phyloP scores from a whole-genome alignment of 495 filamentous ascomycete species.

The Podospora comata region DNA sequence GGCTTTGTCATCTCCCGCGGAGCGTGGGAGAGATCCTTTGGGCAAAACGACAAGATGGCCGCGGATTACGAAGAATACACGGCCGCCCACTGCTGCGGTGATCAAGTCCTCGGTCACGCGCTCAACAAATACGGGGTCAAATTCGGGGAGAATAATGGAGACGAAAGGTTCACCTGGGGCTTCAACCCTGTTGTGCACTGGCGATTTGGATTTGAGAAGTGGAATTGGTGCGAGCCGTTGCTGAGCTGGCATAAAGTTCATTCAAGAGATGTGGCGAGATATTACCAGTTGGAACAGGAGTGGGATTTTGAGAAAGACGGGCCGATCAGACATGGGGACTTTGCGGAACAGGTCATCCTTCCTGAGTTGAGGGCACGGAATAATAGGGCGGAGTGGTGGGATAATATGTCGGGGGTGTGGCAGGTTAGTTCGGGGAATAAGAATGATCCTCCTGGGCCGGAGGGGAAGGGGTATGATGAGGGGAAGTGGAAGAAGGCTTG shows the following conservation, averaged over 20 bases:
- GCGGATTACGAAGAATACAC: constrained; percentile 19
- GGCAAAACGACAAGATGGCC: constrained; percentile 5
- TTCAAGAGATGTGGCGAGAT: constrained; percentile 14
- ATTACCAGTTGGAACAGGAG: constrained; percentile 2
- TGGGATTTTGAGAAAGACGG: constrained; percentile 2
- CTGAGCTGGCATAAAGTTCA: constrained; percentile 18
- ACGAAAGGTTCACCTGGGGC: constrained; percentile 19
- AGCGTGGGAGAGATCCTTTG: constrained; percentile 17
- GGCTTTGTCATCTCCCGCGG: constrained; percentile 15
- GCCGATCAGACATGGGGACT: constrained; percentile 12
- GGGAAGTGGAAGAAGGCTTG: constrained; percentile 13
- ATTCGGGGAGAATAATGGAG: constrained; percentile 16
- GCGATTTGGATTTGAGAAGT: constrained; percentile 17
- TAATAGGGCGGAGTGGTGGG: constrained; percentile 16
- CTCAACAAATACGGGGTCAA: constrained; percentile 16
- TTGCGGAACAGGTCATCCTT: constrained; percentile 4
- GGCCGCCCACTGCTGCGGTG: constrained; percentile 17
- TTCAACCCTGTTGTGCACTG: constrained; percentile 19
- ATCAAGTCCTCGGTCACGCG: constrained; percentile 18
- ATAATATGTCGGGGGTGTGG: constrained; percentile 10
- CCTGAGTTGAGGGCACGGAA: constrained; percentile 4
- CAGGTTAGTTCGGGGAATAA: constrained; percentile 16
- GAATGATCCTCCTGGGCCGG: constrained; percentile 7
- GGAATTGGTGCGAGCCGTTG: constrained; percentile 16
- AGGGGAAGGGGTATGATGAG: constrained; percentile 1